phyloP scores from a whole-genome alignment of 306 rosid species.

The Phaseolus lunatus region DNA sequence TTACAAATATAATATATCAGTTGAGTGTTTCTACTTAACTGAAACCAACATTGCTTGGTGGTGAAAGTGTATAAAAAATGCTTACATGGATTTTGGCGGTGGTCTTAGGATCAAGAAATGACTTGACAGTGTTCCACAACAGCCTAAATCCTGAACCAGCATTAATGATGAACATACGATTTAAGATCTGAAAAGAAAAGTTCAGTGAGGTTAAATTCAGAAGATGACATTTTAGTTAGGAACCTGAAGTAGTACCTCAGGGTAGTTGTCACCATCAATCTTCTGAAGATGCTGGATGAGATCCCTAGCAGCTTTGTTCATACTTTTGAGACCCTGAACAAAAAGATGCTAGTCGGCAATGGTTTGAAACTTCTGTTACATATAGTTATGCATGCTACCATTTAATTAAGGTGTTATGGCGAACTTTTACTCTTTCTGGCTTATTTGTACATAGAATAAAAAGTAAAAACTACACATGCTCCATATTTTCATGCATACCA shows the following conservation, averaged over 20 bases:
- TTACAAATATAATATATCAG: too few relatives aligned
- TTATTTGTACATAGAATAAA: not conserved
- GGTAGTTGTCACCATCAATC: slow-evolving; percentile 96
- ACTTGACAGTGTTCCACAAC: slow-evolving; percentile 87
- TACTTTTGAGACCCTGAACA: slow-evolving; percentile 74
- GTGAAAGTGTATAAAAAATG: not conserved
- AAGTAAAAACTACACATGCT: not conserved
- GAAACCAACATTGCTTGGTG: slow-evolving; percentile 26
- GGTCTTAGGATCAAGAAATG: slow-evolving; percentile 95
- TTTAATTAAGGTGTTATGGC: not conserved
- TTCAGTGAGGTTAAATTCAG: slow-evolving; percentile 34
- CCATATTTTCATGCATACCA: slow-evolving; percentile 57
- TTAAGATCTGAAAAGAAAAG: slow-evolving; percentile 59
- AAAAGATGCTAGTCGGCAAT: slow-evolving; percentile 6
- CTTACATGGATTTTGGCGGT: slow-evolving; percentile 84
- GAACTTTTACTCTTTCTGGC: not conserved
- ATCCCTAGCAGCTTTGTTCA: slow-evolving; percentile 93
- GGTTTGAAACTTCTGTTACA: slow-evolving; percentile 13
- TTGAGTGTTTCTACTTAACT: slow-evolving; percentile 44
- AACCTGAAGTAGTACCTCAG: slow-evolving; percentile 66
- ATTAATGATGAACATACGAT: slow-evolving; percentile 96
- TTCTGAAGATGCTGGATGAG: slow-evolving; percentile 82
- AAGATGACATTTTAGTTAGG: slow-evolving; percentile 6
- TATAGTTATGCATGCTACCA: not conserved
- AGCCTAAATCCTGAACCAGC: slow-evolving; percentile 98